Percentiles rank a stretch among this genome's conserved stretches.
Evolutionary conservation across 495 filamentous ascomycete species (phyloP).

Genomic region (Hypoxylon perforatum): DNA sequence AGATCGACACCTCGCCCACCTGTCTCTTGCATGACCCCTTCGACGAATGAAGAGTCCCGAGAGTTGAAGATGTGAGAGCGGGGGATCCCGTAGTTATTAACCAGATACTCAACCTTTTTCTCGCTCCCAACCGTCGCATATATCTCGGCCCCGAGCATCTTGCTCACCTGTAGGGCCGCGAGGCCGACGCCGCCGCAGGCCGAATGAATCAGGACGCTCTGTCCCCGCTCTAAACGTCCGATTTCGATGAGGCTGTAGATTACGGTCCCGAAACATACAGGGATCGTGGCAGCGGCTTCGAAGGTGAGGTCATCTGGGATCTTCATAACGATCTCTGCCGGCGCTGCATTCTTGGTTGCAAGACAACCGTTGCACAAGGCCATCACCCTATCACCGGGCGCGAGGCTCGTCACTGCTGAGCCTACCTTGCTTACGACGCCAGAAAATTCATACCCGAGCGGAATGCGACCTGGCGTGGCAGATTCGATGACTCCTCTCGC

Average conservation of each 20-base stretch:
- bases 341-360: slow-evolving; percentile 43
- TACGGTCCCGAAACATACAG: slow-evolving; percentile 63
- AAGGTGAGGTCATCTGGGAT: slow-evolving; percentile 58
- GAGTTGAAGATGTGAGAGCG: slow-evolving; percentile 62
- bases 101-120: slow-evolving; percentile 56
- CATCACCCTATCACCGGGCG: slow-evolving; percentile 55
- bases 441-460: slow-evolving; percentile 50
- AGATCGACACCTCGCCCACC: slow-evolving; percentile 63
- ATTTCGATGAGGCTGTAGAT: slow-evolving; percentile 59
- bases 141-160: slow-evolving; percentile 60
- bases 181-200: slow-evolving; percentile 64
- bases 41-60: slow-evolving; percentile 53
- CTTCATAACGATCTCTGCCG: slow-evolving; percentile 42
- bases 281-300: slow-evolving; percentile 62
- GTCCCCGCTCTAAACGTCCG: slow-evolving; percentile 50
- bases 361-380: slow-evolving; percentile 47
- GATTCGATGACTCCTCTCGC: slow-evolving; percentile 46
- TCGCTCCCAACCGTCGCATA: slow-evolving; percentile 62
- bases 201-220: slow-evolving; percentile 67
- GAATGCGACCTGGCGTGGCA: slow-evolving; percentile 31
- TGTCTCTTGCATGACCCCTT: slow-evolving; percentile 60
- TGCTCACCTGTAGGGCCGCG: slow-evolving; percentile 63
- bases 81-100: slow-evolving; percentile 55
- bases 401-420: slow-evolving; percentile 46
- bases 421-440: slow-evolving; percentile 56